A percentile compares a stretch with the other conserved stretches of the same genome.
Conservation (phyloP, 306 rosid genomes). For the Vigna angularis region DNA sequence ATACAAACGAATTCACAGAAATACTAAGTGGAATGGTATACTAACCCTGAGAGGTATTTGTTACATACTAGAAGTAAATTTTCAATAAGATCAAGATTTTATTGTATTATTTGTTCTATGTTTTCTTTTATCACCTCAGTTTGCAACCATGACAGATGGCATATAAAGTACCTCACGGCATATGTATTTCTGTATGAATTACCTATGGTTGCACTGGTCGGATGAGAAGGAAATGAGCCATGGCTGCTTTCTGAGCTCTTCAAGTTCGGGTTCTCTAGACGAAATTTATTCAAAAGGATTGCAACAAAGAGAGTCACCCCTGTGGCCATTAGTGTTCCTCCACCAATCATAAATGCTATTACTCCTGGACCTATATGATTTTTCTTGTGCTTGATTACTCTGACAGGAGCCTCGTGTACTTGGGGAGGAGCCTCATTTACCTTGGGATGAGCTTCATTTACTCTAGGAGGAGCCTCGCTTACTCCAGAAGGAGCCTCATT, state of each 20-base stretch:
- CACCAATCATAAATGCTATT: conserved; percentile 70
- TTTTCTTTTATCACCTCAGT: conserved; percentile 30
- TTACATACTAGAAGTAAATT: background rate
- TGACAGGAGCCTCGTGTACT: conserved; percentile 46
- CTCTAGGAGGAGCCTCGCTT: conserved; percentile 37
- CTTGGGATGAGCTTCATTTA: background rate
- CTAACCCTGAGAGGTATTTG: background rate
- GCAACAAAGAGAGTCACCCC: conserved; percentile 59
- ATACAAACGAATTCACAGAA: conserved; percentile 1
- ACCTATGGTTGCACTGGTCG: conserved; percentile 63
- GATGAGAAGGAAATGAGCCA: conserved; percentile 51
- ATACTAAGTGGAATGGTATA: conserved; percentile 15
- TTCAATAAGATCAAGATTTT: conserved; percentile 11
- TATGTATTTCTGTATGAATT: conserved; percentile 38
- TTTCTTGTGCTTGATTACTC: conserved; percentile 45
- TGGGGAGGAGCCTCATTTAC: background rate
- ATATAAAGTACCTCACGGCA: background rate
- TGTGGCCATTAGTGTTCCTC: conserved; percentile 63
- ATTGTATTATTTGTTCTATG: conserved; percentile 16
- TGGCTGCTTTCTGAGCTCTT: conserved; percentile 43
- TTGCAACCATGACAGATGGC: conserved; percentile 14
- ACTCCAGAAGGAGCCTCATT: conserved; percentile 17
- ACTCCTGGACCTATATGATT: conserved; percentile 63
- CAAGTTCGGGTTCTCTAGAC: conserved; percentile 36
- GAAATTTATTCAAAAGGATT: conserved; percentile 51